Conservation (phyloP, 129 eudicot species). For the Silybum marianum region DNA sequence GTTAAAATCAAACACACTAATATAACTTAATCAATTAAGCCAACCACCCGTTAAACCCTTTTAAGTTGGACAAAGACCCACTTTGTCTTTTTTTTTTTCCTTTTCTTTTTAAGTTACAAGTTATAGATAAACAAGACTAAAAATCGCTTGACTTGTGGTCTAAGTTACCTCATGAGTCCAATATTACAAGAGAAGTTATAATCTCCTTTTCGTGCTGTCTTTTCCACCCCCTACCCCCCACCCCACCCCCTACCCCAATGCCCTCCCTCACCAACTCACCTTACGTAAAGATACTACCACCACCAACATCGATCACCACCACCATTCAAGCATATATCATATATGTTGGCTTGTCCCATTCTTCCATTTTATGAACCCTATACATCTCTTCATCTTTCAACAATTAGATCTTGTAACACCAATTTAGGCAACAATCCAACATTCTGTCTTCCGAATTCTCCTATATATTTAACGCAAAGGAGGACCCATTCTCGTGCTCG, state of each 20-base stretch:
- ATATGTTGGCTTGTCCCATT: conserved; percentile 36
- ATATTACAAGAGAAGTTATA: conserved; percentile 42
- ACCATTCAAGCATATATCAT: conserved; percentile 22
- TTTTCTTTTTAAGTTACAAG: background rate
- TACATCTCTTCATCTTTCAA: conserved; percentile 21
- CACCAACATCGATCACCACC: background rate
- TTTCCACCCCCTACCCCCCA: conserved; percentile 8
- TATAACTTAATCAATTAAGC: too few relatives aligned
- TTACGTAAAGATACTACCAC: conserved; percentile 35
- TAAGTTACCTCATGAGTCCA: conserved; percentile 31
- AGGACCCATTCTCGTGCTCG: background rate
- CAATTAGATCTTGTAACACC: conserved; percentile 7
- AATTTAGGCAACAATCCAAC: background rate
- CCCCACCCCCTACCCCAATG: conserved; percentile 1
- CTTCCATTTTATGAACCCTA: conserved; percentile 12
- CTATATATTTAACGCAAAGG: background rate
- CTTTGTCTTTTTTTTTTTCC: background rate
- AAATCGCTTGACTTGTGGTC: conserved; percentile 44
- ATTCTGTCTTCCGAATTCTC: conserved; percentile 12
- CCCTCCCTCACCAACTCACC: conserved; percentile 6
- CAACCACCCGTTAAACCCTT: too few relatives aligned
- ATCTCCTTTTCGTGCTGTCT: conserved; percentile 37
- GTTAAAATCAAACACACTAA: too few relatives aligned
- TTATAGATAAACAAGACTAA: conserved; percentile 13
- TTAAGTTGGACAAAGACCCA: background rate